These are phyloP conservation scores for Lupinus albus DNA, from an alignment of 306 rosid genomes.

Conservation along the genomic window DNA sequence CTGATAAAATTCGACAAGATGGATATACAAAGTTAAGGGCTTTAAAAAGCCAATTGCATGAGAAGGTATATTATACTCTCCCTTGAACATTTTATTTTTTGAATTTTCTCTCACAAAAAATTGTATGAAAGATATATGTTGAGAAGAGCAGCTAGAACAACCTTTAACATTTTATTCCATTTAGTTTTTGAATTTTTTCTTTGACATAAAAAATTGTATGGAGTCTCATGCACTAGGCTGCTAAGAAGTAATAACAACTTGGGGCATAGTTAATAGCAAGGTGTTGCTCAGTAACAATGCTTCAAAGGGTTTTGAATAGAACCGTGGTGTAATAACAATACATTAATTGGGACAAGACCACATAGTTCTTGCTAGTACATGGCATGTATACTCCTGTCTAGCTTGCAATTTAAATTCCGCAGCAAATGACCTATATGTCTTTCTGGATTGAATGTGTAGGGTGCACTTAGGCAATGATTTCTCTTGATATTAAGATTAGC, in stretches of 20 bases:
- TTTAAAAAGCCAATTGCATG: conserved; percentile 61
- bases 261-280: not conserved
- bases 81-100: not conserved
- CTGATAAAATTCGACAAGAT: conserved; percentile 77
- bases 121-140: conserved; percentile 2
- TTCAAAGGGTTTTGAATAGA: not conserved
- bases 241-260: too few relatives aligned
- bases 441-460: conserved; percentile 21
- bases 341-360: not conserved
- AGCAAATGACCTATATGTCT: conserved; percentile 7
- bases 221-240: too few relatives aligned
- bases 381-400: not conserved
- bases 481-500: conserved; percentile 2
- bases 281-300: not conserved
- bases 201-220: too few relatives aligned
- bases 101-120: conserved; percentile 15
- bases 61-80: conserved; percentile 57
- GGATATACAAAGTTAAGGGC: conserved; percentile 62
- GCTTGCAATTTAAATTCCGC: conserved; percentile 18
- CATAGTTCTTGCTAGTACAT: not conserved
- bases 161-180: too few relatives aligned
- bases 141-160: not conserved
- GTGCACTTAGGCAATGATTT: not conserved
- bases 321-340: not conserved
- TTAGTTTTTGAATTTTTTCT: too few relatives aligned